Evolutionary conservation across 306 rosid genomes (phyloP), one percentile per base, ranked within the genome.

Genomic region (Prosopis cineraria): DNA sequence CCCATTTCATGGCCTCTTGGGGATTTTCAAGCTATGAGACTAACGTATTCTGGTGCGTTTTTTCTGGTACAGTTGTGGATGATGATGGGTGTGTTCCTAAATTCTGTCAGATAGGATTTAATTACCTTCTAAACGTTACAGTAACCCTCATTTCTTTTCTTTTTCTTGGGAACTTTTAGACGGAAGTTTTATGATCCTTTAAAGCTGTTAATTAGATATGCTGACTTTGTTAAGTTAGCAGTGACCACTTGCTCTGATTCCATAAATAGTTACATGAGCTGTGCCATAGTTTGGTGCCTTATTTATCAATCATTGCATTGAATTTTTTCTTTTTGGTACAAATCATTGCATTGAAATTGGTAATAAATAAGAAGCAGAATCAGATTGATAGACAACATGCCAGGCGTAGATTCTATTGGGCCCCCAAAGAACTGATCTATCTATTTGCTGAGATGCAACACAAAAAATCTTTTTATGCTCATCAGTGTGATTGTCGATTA

Each of bases 41-140:
- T 69, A 77, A 81, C 75, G 85, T 86, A 50, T 73, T 90, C 29
- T 84, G 70, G 19, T 88, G 89, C 83, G 74, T 50, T 75, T 73
- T 73, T 74, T 71, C 37, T 81, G 58, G 75, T 66, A 68, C 75
- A 82, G 81, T 76, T 83, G 22, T 37, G 48, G 30, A 37, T 86
- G 17, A 17, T n/a, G 68, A 73, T 86, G 79, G 60, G 79, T 78
- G 55, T 81, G 48, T 27, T 83, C 13, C 25, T 78, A 56, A 68
- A 33, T 70, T 69, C 20, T 68, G 37, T 56, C 39, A 58, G 10
- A 63, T 40, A 11, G 31, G 41, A 20, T 65, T 65, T 37, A n/a
- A 37, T 59, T 43, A 78, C 83, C 79, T 76, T 72, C 75, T 67
- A 66, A 81, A 47, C 76, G 77, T 74, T 40, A 74, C 17, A 66